These are phyloP conservation scores for Simmondsia chinensis DNA, from an alignment of 148 eudicot genomes.

Conservation along the genomic window DNA sequence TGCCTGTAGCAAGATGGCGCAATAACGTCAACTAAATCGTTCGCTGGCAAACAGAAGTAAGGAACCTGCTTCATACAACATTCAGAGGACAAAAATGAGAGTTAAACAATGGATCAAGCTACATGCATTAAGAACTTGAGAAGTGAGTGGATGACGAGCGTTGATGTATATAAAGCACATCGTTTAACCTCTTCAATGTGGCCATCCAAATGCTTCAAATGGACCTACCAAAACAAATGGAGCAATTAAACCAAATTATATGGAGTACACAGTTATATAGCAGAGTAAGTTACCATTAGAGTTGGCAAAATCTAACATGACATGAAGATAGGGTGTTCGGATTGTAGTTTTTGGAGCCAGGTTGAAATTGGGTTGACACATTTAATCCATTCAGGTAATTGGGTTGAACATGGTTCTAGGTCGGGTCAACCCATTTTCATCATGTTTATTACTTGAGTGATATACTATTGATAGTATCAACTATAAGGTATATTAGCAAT, in stretches of 20 bases:
- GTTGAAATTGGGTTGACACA: no score
- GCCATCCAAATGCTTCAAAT: constrained; percentile 98
- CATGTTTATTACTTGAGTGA: no score
- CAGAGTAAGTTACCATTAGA: background rate
- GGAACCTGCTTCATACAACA: constrained; percentile 88
- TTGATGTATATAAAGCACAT: background rate
- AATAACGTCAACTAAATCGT: constrained; percentile 91
- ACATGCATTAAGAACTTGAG: constrained; percentile 1
- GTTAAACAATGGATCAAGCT: constrained; percentile 17
- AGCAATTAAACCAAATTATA: constrained; percentile 1
- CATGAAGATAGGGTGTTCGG: no score
- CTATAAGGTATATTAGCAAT: no score
- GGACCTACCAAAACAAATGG: constrained; percentile 45
- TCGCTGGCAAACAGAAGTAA: constrained; percentile 92
- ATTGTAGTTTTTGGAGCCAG: no score
- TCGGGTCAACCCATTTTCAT: no score
- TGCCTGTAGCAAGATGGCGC: constrained; percentile 99
- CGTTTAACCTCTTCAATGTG: constrained; percentile 90
- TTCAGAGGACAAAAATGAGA: no score
- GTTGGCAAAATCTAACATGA: no score
- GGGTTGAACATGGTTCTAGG: no score
- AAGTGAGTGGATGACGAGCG: no score
- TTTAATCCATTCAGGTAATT: no score
- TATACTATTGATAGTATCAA: no score
- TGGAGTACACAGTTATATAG: background rate